phyloP scores from a whole-genome alignment of 495 filamentous ascomycete species.

The Daldinia bambusicola region DNA sequence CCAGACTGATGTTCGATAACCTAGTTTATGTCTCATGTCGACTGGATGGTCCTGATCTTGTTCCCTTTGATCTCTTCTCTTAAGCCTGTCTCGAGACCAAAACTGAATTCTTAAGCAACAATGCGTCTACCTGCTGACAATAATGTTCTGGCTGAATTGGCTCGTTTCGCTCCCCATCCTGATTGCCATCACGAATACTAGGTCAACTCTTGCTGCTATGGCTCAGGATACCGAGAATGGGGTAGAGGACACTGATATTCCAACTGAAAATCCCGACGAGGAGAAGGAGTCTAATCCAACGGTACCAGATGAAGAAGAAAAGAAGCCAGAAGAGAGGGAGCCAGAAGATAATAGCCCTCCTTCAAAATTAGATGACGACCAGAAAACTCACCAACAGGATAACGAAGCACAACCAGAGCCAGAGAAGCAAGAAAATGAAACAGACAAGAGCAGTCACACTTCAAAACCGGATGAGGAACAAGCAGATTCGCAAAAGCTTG shows the following conservation, averaged over 20 bases:
- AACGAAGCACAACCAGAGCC: not conserved
- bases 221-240: slow-evolving; percentile 13
- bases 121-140: slow-evolving; percentile 19
- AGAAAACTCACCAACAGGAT: not conserved
- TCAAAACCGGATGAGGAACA: slow-evolving; percentile 1
- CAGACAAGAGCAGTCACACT: no score
- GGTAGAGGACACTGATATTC: slow-evolving; percentile 8
- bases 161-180: slow-evolving; percentile 29
- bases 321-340: not conserved
- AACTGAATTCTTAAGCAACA: slow-evolving; percentile 29
- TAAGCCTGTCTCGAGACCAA: slow-evolving; percentile 9
- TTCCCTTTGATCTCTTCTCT: slow-evolving; percentile 13
- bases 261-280: slow-evolving; percentile 11
- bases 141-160: slow-evolving; percentile 39
- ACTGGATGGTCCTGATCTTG: not conserved
- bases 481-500: slow-evolving; percentile 1
- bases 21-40: slow-evolving; percentile 33
- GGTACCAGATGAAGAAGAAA: slow-evolving; percentile 7
- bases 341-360: not conserved
- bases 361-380: not conserved
- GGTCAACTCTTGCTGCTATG: slow-evolving; percentile 28
- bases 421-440: no score
- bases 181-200: slow-evolving; percentile 17
- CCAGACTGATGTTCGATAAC: slow-evolving; percentile 22
- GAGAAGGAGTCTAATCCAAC: slow-evolving; percentile 14